phyloP scores from a whole-genome alignment of 1,284 basidiomycete species.

The Cryptococcus neoformans region DNA sequence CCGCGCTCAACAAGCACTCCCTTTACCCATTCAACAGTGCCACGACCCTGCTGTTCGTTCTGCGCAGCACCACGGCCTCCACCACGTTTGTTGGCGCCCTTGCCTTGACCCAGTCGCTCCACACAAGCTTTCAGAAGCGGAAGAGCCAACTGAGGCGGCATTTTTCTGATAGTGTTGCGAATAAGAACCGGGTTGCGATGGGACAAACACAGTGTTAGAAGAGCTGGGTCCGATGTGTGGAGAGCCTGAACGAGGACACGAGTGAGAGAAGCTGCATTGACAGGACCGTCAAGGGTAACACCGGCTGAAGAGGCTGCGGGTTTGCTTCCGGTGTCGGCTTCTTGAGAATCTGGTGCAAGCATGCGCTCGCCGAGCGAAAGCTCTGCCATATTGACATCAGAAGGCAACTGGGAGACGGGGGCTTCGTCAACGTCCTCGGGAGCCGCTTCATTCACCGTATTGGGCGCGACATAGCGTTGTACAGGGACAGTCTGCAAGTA shows the following conservation, averaged over 20 bases:
- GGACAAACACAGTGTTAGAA: conserved; percentile 81
- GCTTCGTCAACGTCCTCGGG: conserved; percentile 36
- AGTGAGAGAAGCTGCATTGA: conserved; percentile 84
- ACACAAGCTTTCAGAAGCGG: conserved; percentile 85
- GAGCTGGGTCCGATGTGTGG: conserved; percentile 85
- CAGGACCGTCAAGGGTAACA: conserved; percentile 47
- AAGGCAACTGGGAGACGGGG: conserved; percentile 48
- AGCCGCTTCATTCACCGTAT: conserved; percentile 27
- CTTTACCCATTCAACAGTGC: conserved; percentile 84
- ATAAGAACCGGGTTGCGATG: conserved; percentile 82
- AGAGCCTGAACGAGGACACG: conserved; percentile 94
- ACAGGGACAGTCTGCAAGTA: conserved; percentile 19
- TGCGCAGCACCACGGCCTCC: conserved; percentile 73
- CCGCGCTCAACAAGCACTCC: conserved; percentile 83
- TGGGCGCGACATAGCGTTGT: conserved; percentile 45
- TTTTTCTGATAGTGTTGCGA: conserved; percentile 78
- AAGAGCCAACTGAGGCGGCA: conserved; percentile 87
- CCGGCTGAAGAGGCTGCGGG: conserved; percentile 21
- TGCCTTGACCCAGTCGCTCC: conserved; percentile 81
- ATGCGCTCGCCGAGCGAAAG: conserved; percentile 83
- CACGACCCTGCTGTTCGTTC: conserved; percentile 78
- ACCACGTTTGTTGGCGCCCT: conserved; percentile 57
- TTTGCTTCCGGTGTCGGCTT: conserved; percentile 54
- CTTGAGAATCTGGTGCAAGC: conserved; percentile 52
- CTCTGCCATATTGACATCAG: conserved; percentile 82